Evolutionary conservation across 371 early-diverging fungal species (phyloP).

Genomic region (Mortierella sp.): DNA sequence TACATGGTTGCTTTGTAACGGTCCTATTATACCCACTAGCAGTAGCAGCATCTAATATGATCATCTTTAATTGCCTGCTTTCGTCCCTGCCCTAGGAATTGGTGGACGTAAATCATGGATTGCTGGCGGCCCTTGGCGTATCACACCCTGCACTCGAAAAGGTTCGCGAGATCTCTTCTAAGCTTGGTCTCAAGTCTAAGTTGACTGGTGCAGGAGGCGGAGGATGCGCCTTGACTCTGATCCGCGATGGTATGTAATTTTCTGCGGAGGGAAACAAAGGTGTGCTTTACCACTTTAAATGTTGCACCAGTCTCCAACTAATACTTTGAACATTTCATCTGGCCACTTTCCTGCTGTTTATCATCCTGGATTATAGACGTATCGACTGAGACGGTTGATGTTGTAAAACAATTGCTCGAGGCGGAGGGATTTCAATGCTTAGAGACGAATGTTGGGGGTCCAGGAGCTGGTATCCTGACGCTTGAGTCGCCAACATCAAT

Average conservation of each 20-base stretch:
- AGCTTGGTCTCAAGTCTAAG: conserved; percentile 79
- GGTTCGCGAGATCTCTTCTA: conserved; percentile 74
- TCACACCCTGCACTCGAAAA: conserved; percentile 86
- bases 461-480: conserved; percentile 66
- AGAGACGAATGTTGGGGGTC: conserved; percentile 81
- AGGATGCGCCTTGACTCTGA: conserved; percentile 90
- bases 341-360: no score
- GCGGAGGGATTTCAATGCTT: conserved; percentile 76
- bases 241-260: conserved; percentile 69
- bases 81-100: conserved; percentile 61
- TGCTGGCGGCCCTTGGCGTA: conserved; percentile 83
- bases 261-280: neutral
- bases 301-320: no score
- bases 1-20: neutral
- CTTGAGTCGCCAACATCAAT: conserved; percentile 28
- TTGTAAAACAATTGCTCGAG: conserved; percentile 59
- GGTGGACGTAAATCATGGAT: conserved; percentile 85
- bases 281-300: no score
- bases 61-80: neutral
- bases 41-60: neutral
- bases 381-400: conserved; percentile 49
- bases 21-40: no score
- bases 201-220: conserved; percentile 99
- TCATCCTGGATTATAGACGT: conserved; percentile 31
- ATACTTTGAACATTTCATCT: no score